Percentiles rank a stretch among this genome's conserved stretches.
phyloP scores from a whole-genome alignment of 805 yeast genomes.

The Allodekkera sacchari region DNA sequence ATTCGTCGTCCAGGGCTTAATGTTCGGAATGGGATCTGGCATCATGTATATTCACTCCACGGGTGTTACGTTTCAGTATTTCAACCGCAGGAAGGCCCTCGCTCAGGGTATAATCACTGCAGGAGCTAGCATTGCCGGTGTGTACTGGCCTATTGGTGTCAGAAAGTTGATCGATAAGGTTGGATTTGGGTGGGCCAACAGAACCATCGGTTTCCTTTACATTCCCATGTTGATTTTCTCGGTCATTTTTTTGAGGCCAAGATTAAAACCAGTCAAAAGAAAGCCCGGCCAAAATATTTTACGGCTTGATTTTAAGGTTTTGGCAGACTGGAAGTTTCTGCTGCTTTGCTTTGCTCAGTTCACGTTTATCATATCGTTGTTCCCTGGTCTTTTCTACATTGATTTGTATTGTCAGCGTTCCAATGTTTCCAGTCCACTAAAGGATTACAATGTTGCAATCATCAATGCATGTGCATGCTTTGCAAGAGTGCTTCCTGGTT shows the following conservation, averaged over 20 bases:
- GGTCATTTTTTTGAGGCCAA: conserved; percentile 20
- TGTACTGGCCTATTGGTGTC: conserved; percentile 40
- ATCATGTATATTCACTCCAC: conserved; percentile 51
- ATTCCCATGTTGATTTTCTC: conserved; percentile 20
- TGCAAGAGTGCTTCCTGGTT: conserved; percentile 47
- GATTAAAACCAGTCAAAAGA: conserved; percentile 25
- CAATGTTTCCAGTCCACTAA: conserved; percentile 39
- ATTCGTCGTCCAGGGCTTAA: conserved; percentile 58
- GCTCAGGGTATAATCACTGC: conserved; percentile 39
- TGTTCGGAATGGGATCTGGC: conserved; percentile 52
- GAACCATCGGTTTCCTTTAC: conserved; percentile 36
- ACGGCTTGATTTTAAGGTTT: conserved; percentile 31
- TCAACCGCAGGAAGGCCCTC: conserved; percentile 48
- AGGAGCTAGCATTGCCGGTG: conserved; percentile 45
- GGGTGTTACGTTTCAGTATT: conserved; percentile 58
- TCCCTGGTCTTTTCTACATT: conserved; percentile 49
- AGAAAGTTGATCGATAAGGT: conserved; percentile 30
- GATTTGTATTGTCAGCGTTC: conserved; percentile 45
- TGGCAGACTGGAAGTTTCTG: conserved; percentile 23
- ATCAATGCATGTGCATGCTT: conserved; percentile 35
- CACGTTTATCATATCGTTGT: conserved; percentile 22
- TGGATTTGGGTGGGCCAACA: conserved; percentile 41
- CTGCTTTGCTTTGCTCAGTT: conserved; percentile 33
- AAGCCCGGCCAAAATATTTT: conserved; percentile 27
- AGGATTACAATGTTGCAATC: conserved; percentile 38